Evolutionary conservation across 192 early-diverging fungal genomes (phyloP), one percentile per base, ranked within the genome.

Genomic region (Diversispora eburnea): DNA sequence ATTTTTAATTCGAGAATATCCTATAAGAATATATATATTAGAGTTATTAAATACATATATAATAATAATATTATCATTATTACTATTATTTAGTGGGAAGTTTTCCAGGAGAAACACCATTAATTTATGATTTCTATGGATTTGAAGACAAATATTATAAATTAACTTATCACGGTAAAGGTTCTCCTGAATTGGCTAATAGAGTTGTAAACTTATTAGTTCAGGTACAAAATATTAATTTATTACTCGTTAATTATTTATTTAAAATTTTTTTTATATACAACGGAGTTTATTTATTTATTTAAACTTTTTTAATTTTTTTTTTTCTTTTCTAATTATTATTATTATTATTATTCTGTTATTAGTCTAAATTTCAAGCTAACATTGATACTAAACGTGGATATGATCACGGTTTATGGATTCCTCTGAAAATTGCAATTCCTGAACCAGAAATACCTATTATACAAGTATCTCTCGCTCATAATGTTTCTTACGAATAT

Each of bases 331-430:
- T n/a, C n/a, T n/a, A n/a, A n/a, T n/a, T n/a, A n/a, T 33, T 33
- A 33, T 33, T 33, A 33, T 33, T 33, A 33, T 33, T 33, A 33
- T 33, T 19, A 42, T 9, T 61, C 54, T n/a, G 5, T 65, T 63
- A 33, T n/a, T 63, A 86, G 85, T 66, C 80, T 5, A 75, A 74
- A 4, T 81, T 89, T 13, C 45, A 79, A 0, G 84, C 84, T 17
- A 76, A 81, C 4, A 61, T 70, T 8, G 77, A 81, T 55, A 79
- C 83, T 3, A 79, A 85, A 43, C 81, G 88, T 13, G 90, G 90
- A 3, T 80, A 88, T 22, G 90, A 91, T 60, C 90, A 91, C 65
- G 90, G 90, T 22, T 84, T 85, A 3, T 91, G 90, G 90, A 87
- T 90, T 0, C 88, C 86, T 4, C 68, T 90, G 33, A 84, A 90